Evolutionary conservation across 495 filamentous ascomycete genomes (phyloP).

Genomic region (Friedmanniomyces simplex): DNA sequence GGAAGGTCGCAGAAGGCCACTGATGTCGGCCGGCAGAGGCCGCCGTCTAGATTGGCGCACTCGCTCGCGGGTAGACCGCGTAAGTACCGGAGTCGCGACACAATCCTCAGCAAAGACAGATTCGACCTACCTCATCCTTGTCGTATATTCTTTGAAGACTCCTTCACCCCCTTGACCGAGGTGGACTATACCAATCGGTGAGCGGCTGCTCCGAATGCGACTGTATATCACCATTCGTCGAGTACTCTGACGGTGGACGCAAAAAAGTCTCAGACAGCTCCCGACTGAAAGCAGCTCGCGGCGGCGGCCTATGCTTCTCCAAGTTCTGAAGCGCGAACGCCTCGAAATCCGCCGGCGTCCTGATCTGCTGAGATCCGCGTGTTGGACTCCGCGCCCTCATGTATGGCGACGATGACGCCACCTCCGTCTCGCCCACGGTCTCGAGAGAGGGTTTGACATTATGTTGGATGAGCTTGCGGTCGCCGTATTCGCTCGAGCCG

Average conservation of each 20-base stretch:
- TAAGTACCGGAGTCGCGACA: too few relatives aligned
- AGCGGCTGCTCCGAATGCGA: not conserved
- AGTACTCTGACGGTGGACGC: not conserved
- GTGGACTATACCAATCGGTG: slow-evolving; percentile 2
- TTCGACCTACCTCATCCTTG: too few relatives aligned
- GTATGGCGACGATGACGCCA: not conserved
- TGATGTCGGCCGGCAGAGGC: too few relatives aligned
- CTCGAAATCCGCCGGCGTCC: slow-evolving; percentile 6
- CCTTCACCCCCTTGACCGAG: not conserved
- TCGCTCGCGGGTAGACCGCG: too few relatives aligned
- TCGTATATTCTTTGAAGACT: too few relatives aligned
- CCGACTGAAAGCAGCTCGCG: not conserved
- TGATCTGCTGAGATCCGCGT: not conserved
- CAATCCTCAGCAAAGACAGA: too few relatives aligned
- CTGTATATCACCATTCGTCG: not conserved
- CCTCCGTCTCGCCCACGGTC: slow-evolving; percentile 4
- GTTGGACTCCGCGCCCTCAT: not conserved
- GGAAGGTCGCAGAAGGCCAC: too few relatives aligned
- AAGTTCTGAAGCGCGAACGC: slow-evolving; percentile 6
- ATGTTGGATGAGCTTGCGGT: slow-evolving; percentile 5
- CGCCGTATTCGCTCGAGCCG: not conserved
- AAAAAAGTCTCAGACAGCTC: not conserved
- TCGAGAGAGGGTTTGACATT: not conserved
- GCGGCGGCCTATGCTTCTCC: not conserved
- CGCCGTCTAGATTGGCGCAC: too few relatives aligned